These are phyloP conservation scores for Termitomyces sp. DNA, from an alignment of 768 basidiomycete species.

Conservation along the genomic window DNA sequence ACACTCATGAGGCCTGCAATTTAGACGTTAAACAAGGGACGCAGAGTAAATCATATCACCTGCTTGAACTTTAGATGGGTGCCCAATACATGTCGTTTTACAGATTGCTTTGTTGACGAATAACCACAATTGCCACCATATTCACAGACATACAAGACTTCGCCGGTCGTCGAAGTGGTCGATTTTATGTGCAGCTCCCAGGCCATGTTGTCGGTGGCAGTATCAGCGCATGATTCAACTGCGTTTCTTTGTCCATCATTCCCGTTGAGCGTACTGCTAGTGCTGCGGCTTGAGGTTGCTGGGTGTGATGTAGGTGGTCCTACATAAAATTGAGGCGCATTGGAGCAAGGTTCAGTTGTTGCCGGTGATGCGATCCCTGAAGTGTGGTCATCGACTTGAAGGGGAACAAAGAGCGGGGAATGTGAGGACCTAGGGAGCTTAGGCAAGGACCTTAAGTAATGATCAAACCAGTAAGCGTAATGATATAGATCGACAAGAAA, in stretches of 20 bases:
- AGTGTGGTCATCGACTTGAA: not conserved
- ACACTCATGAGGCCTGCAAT: constrained; percentile 5
- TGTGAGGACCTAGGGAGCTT: not conserved
- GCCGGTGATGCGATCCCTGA: not conserved
- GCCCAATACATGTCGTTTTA: constrained; percentile 63
- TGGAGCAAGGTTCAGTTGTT: not conserved
- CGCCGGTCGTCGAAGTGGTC: constrained; percentile 14
- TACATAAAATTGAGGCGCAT: not conserved
- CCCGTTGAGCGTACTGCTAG: not conserved
- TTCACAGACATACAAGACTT: constrained; percentile 19
- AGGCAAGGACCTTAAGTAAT: not conserved
- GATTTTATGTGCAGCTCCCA: constrained; percentile 18
- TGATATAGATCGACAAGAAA: not conserved
- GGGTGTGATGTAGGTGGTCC: not conserved
- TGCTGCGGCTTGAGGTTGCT: not conserved
- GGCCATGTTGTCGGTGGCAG: not conserved
- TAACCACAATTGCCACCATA: constrained; percentile 24
- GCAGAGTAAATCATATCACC: constrained; percentile 13
- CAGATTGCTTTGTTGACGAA: constrained; percentile 49
- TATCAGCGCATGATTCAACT: not conserved
- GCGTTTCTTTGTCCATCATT: not conserved
- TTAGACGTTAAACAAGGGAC: not conserved
- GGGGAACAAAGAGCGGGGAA: not conserved
- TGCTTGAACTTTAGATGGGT: constrained; percentile 58
- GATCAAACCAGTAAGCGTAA: not conserved